phyloP scores from a whole-genome alignment of 768 basidiomycete species.

The Mrakia hoshinonis region DNA sequence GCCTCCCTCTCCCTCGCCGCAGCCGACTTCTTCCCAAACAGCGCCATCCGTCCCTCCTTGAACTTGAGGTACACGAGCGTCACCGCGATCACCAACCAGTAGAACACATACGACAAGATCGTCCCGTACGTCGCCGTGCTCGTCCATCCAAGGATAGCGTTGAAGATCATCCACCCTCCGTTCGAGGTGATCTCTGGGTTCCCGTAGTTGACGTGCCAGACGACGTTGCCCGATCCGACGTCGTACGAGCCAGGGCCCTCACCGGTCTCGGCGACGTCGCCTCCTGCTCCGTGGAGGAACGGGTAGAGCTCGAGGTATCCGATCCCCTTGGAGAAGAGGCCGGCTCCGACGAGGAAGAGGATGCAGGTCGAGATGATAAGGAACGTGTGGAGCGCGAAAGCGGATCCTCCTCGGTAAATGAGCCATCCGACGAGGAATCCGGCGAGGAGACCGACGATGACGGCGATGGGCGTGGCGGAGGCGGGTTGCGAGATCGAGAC shows the following conservation, averaged over 20 bases:
- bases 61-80: slow-evolving; percentile 51
- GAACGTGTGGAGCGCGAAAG: slow-evolving; percentile 69
- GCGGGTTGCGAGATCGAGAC: slow-evolving; percentile 78
- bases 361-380: slow-evolving; percentile 85
- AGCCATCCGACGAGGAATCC: slow-evolving; percentile 36
- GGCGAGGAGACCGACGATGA: slow-evolving; percentile 56
- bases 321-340: slow-evolving; percentile 73
- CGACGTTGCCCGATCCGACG: slow-evolving; percentile 23
- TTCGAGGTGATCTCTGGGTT: slow-evolving; percentile 52
- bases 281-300: slow-evolving; percentile 53
- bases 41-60: slow-evolving; percentile 41
- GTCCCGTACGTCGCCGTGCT: slow-evolving; percentile 74
- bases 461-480: slow-evolving; percentile 77
- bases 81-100: slow-evolving; percentile 76
- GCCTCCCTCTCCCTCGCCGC: slow-evolving; percentile 31
- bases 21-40: slow-evolving; percentile 36
- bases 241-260: slow-evolving; percentile 74
- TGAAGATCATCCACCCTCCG: slow-evolving; percentile 71
- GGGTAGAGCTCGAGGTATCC: slow-evolving; percentile 60
- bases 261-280: slow-evolving; percentile 49
- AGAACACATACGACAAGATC: slow-evolving; percentile 79
- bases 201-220: slow-evolving; percentile 52
- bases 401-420: slow-evolving; percentile 65
- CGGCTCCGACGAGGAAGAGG: slow-evolving; percentile 85
- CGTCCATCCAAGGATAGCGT: slow-evolving; percentile 69